Percentiles rank a stretch among this genome's conserved stretches.
phyloP scores from a whole-genome alignment of 2,329 filamentous ascomycete species.

The Tricladium varicosporioides region DNA sequence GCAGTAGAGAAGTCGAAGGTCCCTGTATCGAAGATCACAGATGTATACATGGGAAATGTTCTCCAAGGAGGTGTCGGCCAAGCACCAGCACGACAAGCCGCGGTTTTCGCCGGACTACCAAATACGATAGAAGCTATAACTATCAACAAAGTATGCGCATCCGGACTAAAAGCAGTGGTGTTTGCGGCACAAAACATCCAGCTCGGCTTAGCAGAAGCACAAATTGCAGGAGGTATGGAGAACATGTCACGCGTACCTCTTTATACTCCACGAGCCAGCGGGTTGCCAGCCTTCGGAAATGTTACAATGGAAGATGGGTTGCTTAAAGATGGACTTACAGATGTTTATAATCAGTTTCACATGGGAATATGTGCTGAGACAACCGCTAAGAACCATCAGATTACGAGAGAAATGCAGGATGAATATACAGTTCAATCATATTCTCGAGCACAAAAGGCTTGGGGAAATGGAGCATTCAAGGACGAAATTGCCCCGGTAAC shows the following conservation, averaged over 20 bases:
- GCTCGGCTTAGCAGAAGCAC: conserved; percentile 81
- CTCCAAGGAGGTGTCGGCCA: conserved; percentile 82
- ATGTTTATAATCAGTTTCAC: conserved; percentile 95
- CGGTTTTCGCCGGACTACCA: conserved; percentile 82
- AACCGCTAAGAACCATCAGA: conserved; percentile 81
- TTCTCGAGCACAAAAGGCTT: conserved; percentile 84
- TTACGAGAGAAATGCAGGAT: conserved; percentile 86
- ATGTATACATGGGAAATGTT: conserved; percentile 98
- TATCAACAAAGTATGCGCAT: conserved; percentile 98
- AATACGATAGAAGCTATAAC: conserved; percentile 83
- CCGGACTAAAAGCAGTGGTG: conserved; percentile 86
- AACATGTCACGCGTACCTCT: conserved; percentile 95
- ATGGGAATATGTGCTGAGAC: conserved; percentile 98
- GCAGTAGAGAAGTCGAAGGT: conserved; percentile 84
- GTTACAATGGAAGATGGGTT: conserved; percentile 86
- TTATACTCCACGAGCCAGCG: conserved; percentile 79
- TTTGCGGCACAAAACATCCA: conserved; percentile 94
- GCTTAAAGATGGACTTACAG: conserved; percentile 91
- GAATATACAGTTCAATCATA: conserved; percentile 88
- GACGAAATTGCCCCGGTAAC: conserved; percentile 91
- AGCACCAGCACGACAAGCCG: conserved; percentile 86
- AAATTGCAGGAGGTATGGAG: conserved; percentile 95
- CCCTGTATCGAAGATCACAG: conserved; percentile 75
- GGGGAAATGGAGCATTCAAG: conserved; percentile 76
- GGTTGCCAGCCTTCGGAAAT: conserved; percentile 82